phyloP scores from a whole-genome alignment of 345 rosid genomes.

The Hypericum androsaemum region DNA sequence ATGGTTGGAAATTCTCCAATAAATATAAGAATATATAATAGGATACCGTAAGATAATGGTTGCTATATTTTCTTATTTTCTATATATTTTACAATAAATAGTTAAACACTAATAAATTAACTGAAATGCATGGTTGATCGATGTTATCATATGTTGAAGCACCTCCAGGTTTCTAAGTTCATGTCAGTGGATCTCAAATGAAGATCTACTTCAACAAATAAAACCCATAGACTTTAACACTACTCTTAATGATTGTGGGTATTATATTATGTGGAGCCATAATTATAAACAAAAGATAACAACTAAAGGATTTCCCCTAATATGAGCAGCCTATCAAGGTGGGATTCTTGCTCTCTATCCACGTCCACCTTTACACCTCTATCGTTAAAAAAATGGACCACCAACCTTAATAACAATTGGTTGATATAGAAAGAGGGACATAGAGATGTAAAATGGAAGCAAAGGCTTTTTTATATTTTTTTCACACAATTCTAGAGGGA shows the following conservation, averaged over 20 bases:
- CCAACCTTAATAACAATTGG: constrained; percentile 4
- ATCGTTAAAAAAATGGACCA: constrained; percentile 27
- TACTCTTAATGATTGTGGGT: constrained; percentile 35
- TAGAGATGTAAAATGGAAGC: constrained; percentile 49
- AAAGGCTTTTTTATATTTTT: constrained; percentile 21
- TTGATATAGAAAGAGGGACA: constrained; percentile 9
- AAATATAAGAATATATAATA: too few relatives aligned
- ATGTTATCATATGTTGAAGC: constrained; percentile 5
- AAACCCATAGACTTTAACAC: constrained; percentile 26
- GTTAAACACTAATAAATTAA: too few relatives aligned
- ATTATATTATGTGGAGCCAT: constrained; percentile 18
- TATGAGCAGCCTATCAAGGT: constrained; percentile 17
- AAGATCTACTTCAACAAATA: constrained; percentile 10
- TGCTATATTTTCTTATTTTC: too few relatives aligned
- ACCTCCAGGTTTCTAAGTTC: constrained; percentile 1
- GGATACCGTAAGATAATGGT: too few relatives aligned
- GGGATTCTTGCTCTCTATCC: constrained; percentile 12
- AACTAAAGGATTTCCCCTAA: constrained; percentile 11
- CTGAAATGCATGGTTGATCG: too few relatives aligned
- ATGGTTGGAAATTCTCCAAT: too few relatives aligned
- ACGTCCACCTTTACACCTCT: constrained; percentile 32
- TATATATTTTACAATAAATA: too few relatives aligned
- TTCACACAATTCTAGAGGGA: constrained; percentile 29
- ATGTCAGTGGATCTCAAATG: constrained; percentile 3
- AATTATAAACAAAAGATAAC: constrained; percentile 19